Evolutionary conservation across 2,329 filamentous ascomycete genomes (phyloP).

Genomic region (Fusarium sp.): DNA sequence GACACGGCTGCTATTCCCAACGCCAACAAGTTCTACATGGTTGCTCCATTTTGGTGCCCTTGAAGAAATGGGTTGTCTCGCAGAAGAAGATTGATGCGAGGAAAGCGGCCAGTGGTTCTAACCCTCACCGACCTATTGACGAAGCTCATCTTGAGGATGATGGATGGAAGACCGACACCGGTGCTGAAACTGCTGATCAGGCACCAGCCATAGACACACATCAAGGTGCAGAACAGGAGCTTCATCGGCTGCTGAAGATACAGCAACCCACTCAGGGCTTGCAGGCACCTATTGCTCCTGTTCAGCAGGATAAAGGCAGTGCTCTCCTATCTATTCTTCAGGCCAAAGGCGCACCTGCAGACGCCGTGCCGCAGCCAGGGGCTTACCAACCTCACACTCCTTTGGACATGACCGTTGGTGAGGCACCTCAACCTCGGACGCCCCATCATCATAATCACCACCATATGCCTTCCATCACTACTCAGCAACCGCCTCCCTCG

Average conservation of each 20-base stretch:
- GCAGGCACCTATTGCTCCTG: conserved; percentile 48
- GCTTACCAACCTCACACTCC: conserved; percentile 61
- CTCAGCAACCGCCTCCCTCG: conserved; percentile 48
- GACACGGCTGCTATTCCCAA: conserved; percentile 69
- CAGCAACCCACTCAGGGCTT: conserved; percentile 65
- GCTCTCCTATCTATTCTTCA: conserved; percentile 67
- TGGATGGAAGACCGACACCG: conserved; percentile 55
- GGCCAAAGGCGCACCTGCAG: conserved; percentile 41
- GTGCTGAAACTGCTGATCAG: conserved; percentile 45
- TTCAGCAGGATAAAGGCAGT: conserved; percentile 60
- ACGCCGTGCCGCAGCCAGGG: conserved; percentile 28
- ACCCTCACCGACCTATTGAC: conserved; percentile 59
- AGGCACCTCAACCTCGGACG: conserved; percentile 65
- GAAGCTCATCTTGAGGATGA: conserved; percentile 75
- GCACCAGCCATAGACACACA: conserved; percentile 59
- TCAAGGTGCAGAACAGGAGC: conserved; percentile 63
- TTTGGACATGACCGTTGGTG: conserved; percentile 63
- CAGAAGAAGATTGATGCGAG: conserved; percentile 80
- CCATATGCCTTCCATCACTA: conserved; percentile 50
- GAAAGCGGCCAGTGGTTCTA: conserved; percentile 55
- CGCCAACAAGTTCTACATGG: conserved; percentile 96
- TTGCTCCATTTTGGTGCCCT: conserved; percentile 88
- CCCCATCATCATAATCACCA: conserved; percentile 67
- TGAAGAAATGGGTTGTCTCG: conserved; percentile 91
- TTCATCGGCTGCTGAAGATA: conserved; percentile 67